These are phyloP conservation scores for Toxoplasma gondii DNA, from an alignment of 169 alveolate species.

Conservation along the genomic window DNA sequence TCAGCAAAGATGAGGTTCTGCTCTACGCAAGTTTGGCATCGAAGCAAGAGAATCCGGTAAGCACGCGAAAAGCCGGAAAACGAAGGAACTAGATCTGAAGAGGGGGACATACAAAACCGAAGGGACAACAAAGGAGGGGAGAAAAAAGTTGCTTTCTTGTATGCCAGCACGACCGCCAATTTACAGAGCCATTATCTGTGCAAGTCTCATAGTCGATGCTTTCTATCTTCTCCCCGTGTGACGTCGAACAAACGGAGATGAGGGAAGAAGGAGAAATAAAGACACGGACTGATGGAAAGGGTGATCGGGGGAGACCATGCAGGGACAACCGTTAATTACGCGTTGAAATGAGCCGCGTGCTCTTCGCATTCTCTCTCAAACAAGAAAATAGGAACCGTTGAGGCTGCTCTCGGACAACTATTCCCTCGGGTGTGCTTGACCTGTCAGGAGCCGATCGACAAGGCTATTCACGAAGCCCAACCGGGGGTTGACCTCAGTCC, in stretches of 20 bases:
- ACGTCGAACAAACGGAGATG: too few species aligned
- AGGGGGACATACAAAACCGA: not conserved
- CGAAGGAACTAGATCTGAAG: slow-evolving; percentile 40
- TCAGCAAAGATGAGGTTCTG: slow-evolving; percentile 63
- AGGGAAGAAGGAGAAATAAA: too few species aligned
- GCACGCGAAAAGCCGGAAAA: not conserved
- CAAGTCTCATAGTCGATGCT: too few species aligned
- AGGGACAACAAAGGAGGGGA: not conserved
- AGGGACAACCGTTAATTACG: too few species aligned
- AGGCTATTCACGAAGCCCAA: slow-evolving; percentile 20
- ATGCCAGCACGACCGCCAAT: not conserved
- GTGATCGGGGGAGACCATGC: too few species aligned
- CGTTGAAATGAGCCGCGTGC: too few species aligned
- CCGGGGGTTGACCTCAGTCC: not conserved
- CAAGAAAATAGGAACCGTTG: too few species aligned
- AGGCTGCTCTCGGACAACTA: too few species aligned
- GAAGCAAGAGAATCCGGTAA: slow-evolving; percentile 62
- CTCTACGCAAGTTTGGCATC: slow-evolving; percentile 72
- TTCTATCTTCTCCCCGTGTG: too few species aligned
- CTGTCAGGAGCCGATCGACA: slow-evolving; percentile 32
- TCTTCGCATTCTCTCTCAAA: too few species aligned
- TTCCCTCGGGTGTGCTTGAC: not conserved
- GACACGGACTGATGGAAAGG: too few species aligned
- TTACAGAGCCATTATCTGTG: not conserved
- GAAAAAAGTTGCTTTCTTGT: not conserved